Base-by-base conservation (phyloP, 805 yeast genomes). In the Yamadazyma paraphyllophila region DNA sequence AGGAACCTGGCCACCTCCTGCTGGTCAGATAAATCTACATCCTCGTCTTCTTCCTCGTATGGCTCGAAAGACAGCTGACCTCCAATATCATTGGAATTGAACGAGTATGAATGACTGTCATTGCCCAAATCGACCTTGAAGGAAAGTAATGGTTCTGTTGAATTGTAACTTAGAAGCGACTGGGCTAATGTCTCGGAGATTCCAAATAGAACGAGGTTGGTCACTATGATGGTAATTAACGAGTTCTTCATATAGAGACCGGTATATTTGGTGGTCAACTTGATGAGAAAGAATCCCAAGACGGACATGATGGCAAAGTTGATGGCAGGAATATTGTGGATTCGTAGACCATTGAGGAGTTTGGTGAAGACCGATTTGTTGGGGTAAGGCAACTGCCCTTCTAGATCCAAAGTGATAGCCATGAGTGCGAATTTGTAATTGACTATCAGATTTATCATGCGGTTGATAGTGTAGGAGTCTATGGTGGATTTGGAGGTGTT, bases 171-270 rank as follows among this genome's bases (percentile, higher is more conserved):
- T 20, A 66, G 58, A 3, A 89, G 70, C 2, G 85, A 76, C 63
- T 92, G 98, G 0, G 98, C 98, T 50, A 91, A 60, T 0, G 91
- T 80, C 61, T 92, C 98, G 0, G 97, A 90, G n/a, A 89, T 81
- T 0, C 96, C 97, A 61, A 82, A 88, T 4, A 92, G 69, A 4
- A 91, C 81, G 25, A 87, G 66, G 58, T 92, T 92, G 1, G 97
- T 84, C 17, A 83, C 78, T 47, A 88, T 78, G 31, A 90, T 87
- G 12, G 97, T 88, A n/a, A 84, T 61, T 26, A 89, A 64, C 1
- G 94, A 82, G 39, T 81, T 80, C 46, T 67, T 73, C 49, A 77
- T 76, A 61, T 90, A 90, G 45, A 84, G 58, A 7, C 67, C 69
- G 42, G 81, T 81, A 57, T 85, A 85, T 42, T 74, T 71, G 25